A percentile compares a stretch with the other conserved stretches of the same genome.
phyloP scores from a whole-genome alignment of 306 rosid species.

The Bauhinia variegata region DNA sequence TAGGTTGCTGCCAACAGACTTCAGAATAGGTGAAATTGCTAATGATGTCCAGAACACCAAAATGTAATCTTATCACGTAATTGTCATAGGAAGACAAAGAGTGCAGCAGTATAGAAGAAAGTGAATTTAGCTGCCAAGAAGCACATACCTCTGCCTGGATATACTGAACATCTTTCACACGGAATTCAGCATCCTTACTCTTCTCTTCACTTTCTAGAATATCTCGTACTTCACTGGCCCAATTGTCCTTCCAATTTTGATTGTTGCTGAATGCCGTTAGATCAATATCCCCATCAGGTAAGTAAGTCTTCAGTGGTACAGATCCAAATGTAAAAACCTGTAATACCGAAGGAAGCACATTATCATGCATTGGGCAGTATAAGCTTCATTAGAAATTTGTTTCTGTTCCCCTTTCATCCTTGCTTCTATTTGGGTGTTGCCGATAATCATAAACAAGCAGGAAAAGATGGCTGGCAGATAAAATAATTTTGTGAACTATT shows the following conservation, averaged over 20 bases:
- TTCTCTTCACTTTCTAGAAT: constrained; percentile 58
- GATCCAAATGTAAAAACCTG: constrained; percentile 84
- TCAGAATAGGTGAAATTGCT: not conserved
- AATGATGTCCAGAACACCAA: constrained; percentile 8
- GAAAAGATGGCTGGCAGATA: not conserved
- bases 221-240: constrained; percentile 56
- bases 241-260: constrained; percentile 49
- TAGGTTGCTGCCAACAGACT: not conserved
- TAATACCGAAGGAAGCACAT: constrained; percentile 15
- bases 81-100: not conserved
- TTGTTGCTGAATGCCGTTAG: constrained; percentile 58
- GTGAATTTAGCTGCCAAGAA: constrained; percentile 15
- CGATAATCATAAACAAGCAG: not conserved
- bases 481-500: not conserved
- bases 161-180: constrained; percentile 69
- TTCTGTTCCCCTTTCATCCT: not conserved
- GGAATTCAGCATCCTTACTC: constrained; percentile 59
- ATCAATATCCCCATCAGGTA: constrained; percentile 94
- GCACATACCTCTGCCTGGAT: constrained; percentile 76
- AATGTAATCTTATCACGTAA: not conserved
- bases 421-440: not conserved
- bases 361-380: constrained; percentile 4
- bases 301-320: constrained; percentile 83
- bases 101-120: constrained; percentile 2
- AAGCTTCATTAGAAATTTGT: constrained; percentile 2